Conservation (phyloP, 352 stramenopile species). For the Globisporangium paroecandrum region DNA sequence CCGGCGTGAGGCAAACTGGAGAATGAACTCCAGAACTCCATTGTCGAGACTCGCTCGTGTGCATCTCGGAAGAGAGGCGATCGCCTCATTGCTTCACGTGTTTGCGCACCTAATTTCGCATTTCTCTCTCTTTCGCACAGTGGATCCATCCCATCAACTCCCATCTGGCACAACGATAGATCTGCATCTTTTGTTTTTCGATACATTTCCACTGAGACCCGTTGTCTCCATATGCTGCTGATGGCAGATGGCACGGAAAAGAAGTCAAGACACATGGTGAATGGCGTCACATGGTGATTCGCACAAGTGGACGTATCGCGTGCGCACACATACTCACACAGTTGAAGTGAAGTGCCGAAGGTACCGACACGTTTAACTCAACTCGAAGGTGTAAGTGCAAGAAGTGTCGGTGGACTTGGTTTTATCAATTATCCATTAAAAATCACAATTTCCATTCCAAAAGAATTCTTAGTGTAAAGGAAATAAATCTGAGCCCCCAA, state of each 20-base stretch:
- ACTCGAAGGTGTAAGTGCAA: neutral
- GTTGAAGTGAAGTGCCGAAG: neutral
- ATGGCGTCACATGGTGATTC: neutral
- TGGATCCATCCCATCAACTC: slow-evolving; percentile 11
- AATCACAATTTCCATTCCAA: neutral
- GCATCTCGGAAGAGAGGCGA: slow-evolving; percentile 5
- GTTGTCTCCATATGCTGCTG: neutral
- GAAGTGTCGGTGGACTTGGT: no score
- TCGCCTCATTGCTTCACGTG: neutral
- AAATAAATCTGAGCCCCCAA: neutral
- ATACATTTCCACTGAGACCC: neutral
- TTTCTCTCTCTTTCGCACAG: neutral
- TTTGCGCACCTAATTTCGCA: neutral
- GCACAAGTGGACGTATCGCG: neutral
- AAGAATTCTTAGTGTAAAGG: neutral
- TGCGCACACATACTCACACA: neutral
- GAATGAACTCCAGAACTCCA: slow-evolving; percentile 2
- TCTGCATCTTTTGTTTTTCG: slow-evolving; percentile 2
- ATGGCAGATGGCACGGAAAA: neutral
- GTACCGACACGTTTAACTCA: neutral
- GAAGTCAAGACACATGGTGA: neutral
- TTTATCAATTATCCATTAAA: neutral
- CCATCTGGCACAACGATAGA: slow-evolving; percentile 7
- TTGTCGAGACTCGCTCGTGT: neutral
- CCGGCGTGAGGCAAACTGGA: neutral